phyloP scores from a whole-genome alignment of 495 filamentous ascomycete species.

The Penicillium lagena region DNA sequence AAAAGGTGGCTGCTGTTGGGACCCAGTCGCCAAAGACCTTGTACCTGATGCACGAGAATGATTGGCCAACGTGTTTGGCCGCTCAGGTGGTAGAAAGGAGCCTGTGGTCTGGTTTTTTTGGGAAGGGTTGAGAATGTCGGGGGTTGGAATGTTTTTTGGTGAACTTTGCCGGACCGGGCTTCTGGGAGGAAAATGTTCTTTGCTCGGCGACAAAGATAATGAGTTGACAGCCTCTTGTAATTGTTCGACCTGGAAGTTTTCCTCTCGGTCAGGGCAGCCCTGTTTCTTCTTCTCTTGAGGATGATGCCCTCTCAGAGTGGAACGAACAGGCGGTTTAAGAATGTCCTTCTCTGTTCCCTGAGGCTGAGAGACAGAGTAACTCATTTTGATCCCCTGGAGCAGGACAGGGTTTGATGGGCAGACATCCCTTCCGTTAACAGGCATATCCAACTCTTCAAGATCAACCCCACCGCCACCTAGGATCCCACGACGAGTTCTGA shows the following conservation, averaged over 20 bases:
- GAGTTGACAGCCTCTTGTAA: conserved; percentile 14
- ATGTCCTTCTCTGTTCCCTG: background rate
- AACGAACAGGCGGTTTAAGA: background rate
- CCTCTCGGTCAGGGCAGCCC: too few species aligned
- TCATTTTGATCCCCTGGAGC: conserved; percentile 9
- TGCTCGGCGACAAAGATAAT: conserved; percentile 8
- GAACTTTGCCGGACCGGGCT: background rate
- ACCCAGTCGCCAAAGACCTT: background rate
- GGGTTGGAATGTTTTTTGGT: background rate
- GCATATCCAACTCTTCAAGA: conserved; percentile 7
- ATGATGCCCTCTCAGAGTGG: too few species aligned
- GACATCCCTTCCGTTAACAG: conserved; percentile 2
- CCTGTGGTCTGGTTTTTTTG: background rate
- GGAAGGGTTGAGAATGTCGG: background rate
- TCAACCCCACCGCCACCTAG: conserved; percentile 5
- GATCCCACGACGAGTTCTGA: conserved; percentile 7
- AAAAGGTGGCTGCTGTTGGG: background rate
- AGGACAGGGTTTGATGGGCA: background rate
- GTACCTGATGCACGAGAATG: background rate
- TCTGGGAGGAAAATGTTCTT: background rate
- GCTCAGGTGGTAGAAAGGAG: background rate
- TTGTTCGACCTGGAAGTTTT: conserved; percentile 1
- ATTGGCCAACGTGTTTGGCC: background rate
- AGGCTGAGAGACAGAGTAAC: conserved; percentile 13
- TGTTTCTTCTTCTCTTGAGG: too few species aligned